Percentiles rank a stretch among this genome's conserved stretches.
Evolutionary conservation across 495 filamentous ascomycete genomes (phyloP).

Genomic region (Viridothelium virens): DNA sequence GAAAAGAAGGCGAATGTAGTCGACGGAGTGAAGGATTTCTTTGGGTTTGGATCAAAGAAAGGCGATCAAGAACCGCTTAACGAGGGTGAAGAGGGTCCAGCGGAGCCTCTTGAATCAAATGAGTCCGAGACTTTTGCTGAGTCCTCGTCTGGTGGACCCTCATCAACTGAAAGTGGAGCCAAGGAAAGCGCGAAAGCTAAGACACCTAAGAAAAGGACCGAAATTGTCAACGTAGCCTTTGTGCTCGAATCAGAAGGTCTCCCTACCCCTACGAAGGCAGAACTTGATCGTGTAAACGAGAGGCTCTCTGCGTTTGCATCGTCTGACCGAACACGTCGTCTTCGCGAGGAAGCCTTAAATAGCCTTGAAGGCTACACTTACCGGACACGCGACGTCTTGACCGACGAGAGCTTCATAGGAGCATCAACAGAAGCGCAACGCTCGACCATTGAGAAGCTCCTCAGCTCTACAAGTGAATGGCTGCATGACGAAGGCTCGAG

Average conservation of each 20-base stretch:
- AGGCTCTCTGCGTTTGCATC: slow-evolving; percentile 67
- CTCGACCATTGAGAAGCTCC: slow-evolving; percentile 51
- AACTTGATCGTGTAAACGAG: slow-evolving; percentile 58
- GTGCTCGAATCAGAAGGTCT: slow-evolving; percentile 54
- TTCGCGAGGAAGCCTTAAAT: slow-evolving; percentile 84
- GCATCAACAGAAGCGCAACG: slow-evolving; percentile 60
- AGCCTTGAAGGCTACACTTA: slow-evolving; percentile 92
- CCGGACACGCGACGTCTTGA: slow-evolving; percentile 70
- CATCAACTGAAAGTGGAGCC: slow-evolving; percentile 44
- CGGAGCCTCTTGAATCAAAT: slow-evolving; percentile 36
- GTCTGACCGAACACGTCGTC: slow-evolving; percentile 67
- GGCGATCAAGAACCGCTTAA: slow-evolving; percentile 66
- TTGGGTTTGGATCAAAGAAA: slow-evolving; percentile 87
- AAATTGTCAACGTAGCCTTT: slow-evolving; percentile 63
- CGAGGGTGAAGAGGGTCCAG: slow-evolving; percentile 51
- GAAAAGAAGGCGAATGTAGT: slow-evolving; percentile 69
- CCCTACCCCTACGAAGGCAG: slow-evolving; percentile 48
- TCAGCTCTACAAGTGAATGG: slow-evolving; percentile 72
- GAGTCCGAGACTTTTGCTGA: slow-evolving; percentile 20
- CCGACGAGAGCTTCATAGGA: slow-evolving; percentile 62
- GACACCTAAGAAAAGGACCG: slow-evolving; percentile 53
- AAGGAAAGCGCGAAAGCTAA: slow-evolving; percentile 28
- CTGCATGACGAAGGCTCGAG: slow-evolving; percentile 77
- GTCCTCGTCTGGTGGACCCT: slow-evolving; percentile 17
- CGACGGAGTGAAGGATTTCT: slow-evolving; percentile 88